Conservation (phyloP, 1,284 basidiomycete genomes). For the Wallemia ichthyophaga region DNA sequence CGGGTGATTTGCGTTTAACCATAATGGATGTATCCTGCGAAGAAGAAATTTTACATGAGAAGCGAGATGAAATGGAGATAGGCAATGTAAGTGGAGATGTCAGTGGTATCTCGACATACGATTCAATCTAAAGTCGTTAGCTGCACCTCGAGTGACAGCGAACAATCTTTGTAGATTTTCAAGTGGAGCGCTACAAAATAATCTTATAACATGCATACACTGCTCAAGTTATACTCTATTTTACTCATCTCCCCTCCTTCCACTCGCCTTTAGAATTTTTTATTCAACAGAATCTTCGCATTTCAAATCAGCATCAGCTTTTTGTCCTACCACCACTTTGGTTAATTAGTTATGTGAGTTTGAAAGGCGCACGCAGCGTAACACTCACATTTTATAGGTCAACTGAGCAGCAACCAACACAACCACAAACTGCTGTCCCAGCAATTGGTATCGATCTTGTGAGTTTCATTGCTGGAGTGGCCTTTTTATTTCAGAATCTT, state of each 20-base stretch:
- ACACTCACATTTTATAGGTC: not conserved
- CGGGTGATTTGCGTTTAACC: not conserved
- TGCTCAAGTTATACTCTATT: no score
- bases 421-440: not conserved
- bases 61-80: no score
- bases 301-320: not conserved
- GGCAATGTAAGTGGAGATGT: no score
- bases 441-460: not conserved
- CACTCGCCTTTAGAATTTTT: not conserved
- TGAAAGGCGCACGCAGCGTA: not conserved
- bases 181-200: no score
- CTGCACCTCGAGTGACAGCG: no score
- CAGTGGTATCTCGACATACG: no score
- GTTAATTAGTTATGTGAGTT: not conserved
- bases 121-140: no score
- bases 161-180: no score
- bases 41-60: no score
- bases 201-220: no score
- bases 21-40: not conserved
- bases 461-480: not conserved
- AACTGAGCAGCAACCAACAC: not conserved
- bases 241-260: no score
- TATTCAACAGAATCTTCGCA: not conserved
- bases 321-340: not conserved
- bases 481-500: no score